These are phyloP conservation scores for Carex scoparia DNA, from an alignment of 176 grass and related monocot species.

Conservation along the genomic window DNA sequence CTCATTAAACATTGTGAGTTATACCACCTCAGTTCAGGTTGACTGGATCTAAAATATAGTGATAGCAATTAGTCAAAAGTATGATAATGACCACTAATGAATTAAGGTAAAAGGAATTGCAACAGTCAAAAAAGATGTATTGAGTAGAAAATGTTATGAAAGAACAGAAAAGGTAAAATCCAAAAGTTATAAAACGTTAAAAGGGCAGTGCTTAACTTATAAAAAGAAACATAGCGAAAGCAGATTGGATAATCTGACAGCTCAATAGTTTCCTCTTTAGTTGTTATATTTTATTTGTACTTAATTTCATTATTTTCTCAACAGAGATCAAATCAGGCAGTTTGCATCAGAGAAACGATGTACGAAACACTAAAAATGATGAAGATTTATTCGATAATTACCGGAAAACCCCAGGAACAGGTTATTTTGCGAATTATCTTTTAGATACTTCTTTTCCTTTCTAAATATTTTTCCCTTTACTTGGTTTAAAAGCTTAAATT, in stretches of 20 bases:
- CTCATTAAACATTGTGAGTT: background rate
- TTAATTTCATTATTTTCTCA: background rate
- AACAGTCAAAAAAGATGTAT: background rate
- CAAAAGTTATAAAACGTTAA: background rate
- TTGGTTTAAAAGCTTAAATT: background rate
- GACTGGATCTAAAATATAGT: background rate
- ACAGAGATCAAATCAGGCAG: constrained; percentile 59
- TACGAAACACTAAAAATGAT: constrained; percentile 91
- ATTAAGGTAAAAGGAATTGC: background rate
- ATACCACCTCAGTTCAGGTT: background rate
- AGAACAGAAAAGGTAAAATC: background rate
- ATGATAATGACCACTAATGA: background rate
- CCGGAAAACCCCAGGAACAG: constrained; percentile 78
- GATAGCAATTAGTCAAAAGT: background rate
- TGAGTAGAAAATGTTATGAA: background rate
- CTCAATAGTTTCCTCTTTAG: background rate
- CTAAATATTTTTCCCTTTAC: background rate
- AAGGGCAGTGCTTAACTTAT: background rate
- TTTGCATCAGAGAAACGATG: constrained; percentile 73
- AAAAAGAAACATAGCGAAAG: background rate
- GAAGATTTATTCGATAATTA: constrained; percentile 89
- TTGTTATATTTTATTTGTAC: background rate
- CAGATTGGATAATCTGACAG: background rate
- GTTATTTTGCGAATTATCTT: constrained; percentile 28
- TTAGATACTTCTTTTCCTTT: constrained; percentile 21